A percentile compares a stretch with the other conserved stretches of the same genome.
Evolutionary conservation across 2,329 filamentous ascomycete genomes (phyloP).

Genomic region (Fonsecaea monophora): DNA sequence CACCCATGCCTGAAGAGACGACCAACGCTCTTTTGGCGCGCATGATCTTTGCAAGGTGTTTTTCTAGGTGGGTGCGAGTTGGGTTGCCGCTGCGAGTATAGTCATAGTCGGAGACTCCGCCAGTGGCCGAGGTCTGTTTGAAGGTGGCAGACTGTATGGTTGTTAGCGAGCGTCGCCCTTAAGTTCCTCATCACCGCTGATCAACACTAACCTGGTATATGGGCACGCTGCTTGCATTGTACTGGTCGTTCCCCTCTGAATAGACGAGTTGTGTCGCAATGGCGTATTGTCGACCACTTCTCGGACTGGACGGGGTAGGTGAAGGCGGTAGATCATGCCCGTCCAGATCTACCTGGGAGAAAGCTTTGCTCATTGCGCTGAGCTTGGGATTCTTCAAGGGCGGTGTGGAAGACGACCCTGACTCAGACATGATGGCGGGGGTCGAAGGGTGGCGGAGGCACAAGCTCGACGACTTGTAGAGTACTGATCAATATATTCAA

Average conservation of each 20-base stretch:
- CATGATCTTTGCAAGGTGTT: constrained; percentile 99
- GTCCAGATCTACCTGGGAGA: constrained; percentile 74
- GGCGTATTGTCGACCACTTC: constrained; percentile 85
- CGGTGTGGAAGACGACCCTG: constrained; percentile 40
- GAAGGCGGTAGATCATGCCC: constrained; percentile 88
- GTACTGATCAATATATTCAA: constrained; percentile 40
- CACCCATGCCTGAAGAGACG: constrained; percentile 96
- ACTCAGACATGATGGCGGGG: constrained; percentile 39
- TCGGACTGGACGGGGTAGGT: constrained; percentile 88
- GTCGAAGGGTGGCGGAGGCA: constrained; percentile 35
- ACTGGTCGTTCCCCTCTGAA: constrained; percentile 94
- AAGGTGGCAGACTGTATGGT: constrained; percentile 82
- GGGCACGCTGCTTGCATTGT: constrained; percentile 92
- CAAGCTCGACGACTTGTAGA: constrained; percentile 40
- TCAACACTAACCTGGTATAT: constrained; percentile 78
- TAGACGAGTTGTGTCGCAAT: constrained; percentile 96
- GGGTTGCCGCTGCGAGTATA: constrained; percentile 98
- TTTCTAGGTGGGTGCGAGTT: constrained; percentile 92
- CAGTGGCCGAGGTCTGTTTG: constrained; percentile 76
- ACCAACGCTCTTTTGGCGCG: constrained; percentile 88
- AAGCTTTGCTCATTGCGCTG: constrained; percentile 55
- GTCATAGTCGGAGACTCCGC: constrained; percentile 88
- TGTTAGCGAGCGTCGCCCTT: constrained; percentile 3
- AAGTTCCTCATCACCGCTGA: background rate
- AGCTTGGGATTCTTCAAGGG: constrained; percentile 40